Evolutionary conservation across 495 filamentous ascomycete genomes (phyloP).

Genomic region (Podospora pseudopauciseta): DNA sequence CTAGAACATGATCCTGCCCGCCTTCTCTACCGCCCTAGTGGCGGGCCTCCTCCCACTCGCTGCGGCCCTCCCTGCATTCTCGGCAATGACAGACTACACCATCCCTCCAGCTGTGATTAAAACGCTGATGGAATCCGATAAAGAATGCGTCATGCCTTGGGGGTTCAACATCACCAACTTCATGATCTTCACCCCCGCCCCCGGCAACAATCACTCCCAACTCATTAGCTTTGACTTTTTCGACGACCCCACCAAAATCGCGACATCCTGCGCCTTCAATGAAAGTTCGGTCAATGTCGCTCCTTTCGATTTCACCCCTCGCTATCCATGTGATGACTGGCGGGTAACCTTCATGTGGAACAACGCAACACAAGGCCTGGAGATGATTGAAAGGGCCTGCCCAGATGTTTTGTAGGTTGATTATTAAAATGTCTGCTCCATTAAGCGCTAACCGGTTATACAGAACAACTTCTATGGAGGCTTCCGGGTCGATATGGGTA

Average conservation of each 20-base stretch:
- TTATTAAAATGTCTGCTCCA: neutral
- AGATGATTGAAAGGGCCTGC: slow-evolving; percentile 33
- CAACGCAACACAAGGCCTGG: slow-evolving; percentile 28
- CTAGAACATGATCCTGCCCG: neutral
- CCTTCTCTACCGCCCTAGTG: slow-evolving; percentile 14
- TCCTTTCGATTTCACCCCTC: slow-evolving; percentile 17
- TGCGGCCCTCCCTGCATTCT: slow-evolving; percentile 12
- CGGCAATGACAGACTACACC: slow-evolving; percentile 7
- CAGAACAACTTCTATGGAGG: slow-evolving; percentile 15
- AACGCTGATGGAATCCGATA: slow-evolving; percentile 2
- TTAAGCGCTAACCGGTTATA: neutral
- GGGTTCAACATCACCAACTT: slow-evolving; percentile 13
- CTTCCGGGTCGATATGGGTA: slow-evolving; percentile 12
- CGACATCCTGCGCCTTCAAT: slow-evolving; percentile 31
- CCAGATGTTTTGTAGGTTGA: slow-evolving; percentile 14
- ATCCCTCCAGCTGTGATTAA: slow-evolving; percentile 15
- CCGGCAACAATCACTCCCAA: neutral
- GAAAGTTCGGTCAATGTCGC: slow-evolving; percentile 26
- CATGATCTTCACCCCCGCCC: neutral
- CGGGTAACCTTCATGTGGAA: slow-evolving; percentile 50
- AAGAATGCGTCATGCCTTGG: slow-evolving; percentile 25
- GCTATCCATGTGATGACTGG: slow-evolving; percentile 31
- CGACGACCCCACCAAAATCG: slow-evolving; percentile 25
- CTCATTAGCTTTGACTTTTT: neutral
- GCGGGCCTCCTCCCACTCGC: slow-evolving; percentile 10